A percentile compares a stretch with the other conserved stretches of the same genome.
Conservation (phyloP, 495 filamentous ascomycete species). For the Pyrenula aspistea region DNA sequence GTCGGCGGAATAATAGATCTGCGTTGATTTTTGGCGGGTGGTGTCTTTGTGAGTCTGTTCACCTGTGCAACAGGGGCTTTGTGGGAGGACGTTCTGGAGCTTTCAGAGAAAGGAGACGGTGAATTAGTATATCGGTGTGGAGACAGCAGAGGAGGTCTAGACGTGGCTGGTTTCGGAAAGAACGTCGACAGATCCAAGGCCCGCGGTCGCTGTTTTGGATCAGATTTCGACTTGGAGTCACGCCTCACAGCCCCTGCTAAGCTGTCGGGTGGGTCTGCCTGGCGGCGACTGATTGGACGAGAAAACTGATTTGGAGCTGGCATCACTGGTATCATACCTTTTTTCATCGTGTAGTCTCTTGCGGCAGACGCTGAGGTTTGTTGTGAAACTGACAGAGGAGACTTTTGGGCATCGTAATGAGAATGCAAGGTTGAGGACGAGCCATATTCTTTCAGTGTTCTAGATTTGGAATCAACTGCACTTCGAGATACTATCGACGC, state of each 20-base stretch:
- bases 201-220: constrained; percentile 28
- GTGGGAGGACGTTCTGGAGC: constrained; percentile 16
- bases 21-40: constrained; percentile 4
- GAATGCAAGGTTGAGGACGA: constrained; percentile 9
- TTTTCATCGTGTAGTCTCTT: constrained; percentile 11
- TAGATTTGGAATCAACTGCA: neutral
- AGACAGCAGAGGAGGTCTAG: constrained; percentile 23
- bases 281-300: neutral
- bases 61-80: constrained; percentile 1
- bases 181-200: constrained; percentile 32
- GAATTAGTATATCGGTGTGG: constrained; percentile 33
- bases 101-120: constrained; percentile 27
- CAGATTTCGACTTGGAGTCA: constrained; percentile 19
- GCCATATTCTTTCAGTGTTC: constrained; percentile 1
- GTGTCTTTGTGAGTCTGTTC: constrained; percentile 17
- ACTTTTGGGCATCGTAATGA: constrained; percentile 7
- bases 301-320: neutral
- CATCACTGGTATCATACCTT: constrained; percentile 5
- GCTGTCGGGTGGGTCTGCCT: neutral
- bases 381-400: constrained; percentile 14
- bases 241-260: neutral
- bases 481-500: constrained; percentile 3
- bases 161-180: constrained; percentile 31
- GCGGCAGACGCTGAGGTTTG: constrained; percentile 16
- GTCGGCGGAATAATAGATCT: constrained; percentile 1